phyloP scores from a whole-genome alignment of 2,329 filamentous ascomycete genomes.

The Nigrograna mackinnonii region DNA sequence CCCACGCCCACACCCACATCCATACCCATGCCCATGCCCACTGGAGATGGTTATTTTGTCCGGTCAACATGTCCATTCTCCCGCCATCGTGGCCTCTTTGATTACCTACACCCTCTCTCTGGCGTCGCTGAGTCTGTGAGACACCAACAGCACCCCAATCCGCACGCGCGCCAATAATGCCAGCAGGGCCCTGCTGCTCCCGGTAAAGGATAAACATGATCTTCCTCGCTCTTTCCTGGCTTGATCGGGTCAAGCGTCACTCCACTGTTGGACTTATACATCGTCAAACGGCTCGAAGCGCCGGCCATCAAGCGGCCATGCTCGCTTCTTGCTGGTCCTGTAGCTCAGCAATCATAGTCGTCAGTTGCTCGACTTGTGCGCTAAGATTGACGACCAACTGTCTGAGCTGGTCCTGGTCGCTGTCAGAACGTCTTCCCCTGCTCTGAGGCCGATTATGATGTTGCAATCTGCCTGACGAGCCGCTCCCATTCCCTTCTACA shows the following conservation, averaged over 20 bases:
- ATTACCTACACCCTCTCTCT: constrained; percentile 8
- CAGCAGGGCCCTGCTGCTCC: constrained; percentile 8
- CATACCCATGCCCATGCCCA: too few relatives aligned
- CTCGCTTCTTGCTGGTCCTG: constrained; percentile 31
- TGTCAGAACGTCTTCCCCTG: constrained; percentile 22
- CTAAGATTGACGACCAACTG: constrained; percentile 43
- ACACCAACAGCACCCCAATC: constrained; percentile 24
- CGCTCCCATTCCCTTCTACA: constrained; percentile 18
- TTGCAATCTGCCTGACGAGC: constrained; percentile 16
- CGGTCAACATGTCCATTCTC: constrained; percentile 1
- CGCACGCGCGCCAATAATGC: constrained; percentile 15
- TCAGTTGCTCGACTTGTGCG: constrained; percentile 44
- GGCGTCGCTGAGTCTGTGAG: constrained; percentile 10
- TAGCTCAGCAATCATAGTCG: constrained; percentile 41
- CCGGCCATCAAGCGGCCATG: constrained; percentile 38
- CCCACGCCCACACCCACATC: too few relatives aligned
- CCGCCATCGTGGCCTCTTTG: constrained; percentile 18
- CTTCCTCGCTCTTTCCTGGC: constrained; percentile 15
- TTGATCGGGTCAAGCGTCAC: constrained; percentile 9
- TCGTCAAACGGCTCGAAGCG: constrained; percentile 34
- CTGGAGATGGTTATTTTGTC: too few relatives aligned
- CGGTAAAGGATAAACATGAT: constrained; percentile 14
- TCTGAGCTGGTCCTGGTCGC: constrained; percentile 37
- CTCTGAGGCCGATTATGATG: constrained; percentile 23
- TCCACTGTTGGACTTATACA: not conserved